Conservation (phyloP, 257 asterid species). For the Nicotiana attenuata region DNA sequence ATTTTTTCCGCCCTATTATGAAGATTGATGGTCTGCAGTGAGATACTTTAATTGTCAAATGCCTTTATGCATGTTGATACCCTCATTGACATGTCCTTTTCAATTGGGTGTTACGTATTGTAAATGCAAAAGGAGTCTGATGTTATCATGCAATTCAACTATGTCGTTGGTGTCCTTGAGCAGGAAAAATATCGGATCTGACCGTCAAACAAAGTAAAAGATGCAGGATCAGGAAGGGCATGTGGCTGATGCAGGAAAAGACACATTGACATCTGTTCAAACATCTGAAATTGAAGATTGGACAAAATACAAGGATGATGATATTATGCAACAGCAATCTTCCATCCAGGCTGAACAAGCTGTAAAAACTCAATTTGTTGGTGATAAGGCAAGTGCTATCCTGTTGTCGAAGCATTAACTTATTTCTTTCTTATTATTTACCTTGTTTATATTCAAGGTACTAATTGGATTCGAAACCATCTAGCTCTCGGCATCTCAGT, state of each 20-base stretch:
- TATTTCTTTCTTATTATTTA: neutral
- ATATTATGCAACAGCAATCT: slow-evolving; percentile 66
- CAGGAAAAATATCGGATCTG: neutral
- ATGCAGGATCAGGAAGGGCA: slow-evolving; percentile 52
- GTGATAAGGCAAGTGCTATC: slow-evolving; percentile 65
- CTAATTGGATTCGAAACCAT: neutral
- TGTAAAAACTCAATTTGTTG: slow-evolving; percentile 62
- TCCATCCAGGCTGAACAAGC: slow-evolving; percentile 72
- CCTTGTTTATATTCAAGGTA: neutral
- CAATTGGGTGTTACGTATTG: neutral
- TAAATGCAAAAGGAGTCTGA: neutral
- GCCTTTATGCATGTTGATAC: neutral
- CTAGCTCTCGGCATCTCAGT: neutral
- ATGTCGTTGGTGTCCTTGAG: neutral
- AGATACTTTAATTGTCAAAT: neutral
- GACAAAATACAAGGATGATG: slow-evolving; percentile 63
- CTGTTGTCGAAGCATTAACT: slow-evolving; percentile 7
- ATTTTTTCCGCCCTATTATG: neutral
- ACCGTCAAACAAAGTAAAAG: slow-evolving; percentile 13
- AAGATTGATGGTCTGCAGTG: neutral
- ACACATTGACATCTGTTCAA: slow-evolving; percentile 26
- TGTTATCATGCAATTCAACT: neutral
- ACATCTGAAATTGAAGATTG: slow-evolving; percentile 52
- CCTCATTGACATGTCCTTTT: neutral
- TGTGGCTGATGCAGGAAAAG: slow-evolving; percentile 31